Conservation (phyloP, 2,329 filamentous ascomycete species). For the Teratosphaeria gauchensis region DNA sequence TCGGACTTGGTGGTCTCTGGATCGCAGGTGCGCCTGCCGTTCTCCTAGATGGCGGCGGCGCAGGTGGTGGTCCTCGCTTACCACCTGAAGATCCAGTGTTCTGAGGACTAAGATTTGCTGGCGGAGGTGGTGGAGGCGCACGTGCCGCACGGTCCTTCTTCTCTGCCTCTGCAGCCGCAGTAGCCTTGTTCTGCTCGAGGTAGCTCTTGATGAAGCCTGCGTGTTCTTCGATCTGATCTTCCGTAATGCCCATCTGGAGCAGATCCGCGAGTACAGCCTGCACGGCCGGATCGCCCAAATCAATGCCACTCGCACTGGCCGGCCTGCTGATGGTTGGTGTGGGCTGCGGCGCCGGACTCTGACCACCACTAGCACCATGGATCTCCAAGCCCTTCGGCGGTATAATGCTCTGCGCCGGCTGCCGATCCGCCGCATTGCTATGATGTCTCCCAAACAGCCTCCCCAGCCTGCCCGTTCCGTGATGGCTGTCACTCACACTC, state of each 20-base stretch:
- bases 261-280: constrained; percentile 53
- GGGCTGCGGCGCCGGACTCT: constrained; percentile 24
- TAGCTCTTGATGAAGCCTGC: constrained; percentile 60
- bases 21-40: constrained; percentile 25
- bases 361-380: constrained; percentile 7
- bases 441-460: constrained; percentile 17
- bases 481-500: constrained; percentile 3
- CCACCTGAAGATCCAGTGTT: constrained; percentile 50
- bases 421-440: constrained; percentile 23
- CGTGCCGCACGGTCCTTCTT: constrained; percentile 41
- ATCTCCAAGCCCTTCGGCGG: constrained; percentile 35
- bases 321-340: constrained; percentile 21
- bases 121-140: constrained; percentile 45
- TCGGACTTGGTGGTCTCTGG: constrained; percentile 41
- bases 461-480: constrained; percentile 12
- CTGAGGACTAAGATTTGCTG: constrained; percentile 47
- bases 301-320: constrained; percentile 38
- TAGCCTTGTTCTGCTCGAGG: constrained; percentile 53
- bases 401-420: constrained; percentile 38
- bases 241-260: constrained; percentile 55
- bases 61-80: constrained; percentile 51
- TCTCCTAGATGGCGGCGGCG: constrained; percentile 38
- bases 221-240: constrained; percentile 58
- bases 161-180: constrained; percentile 34
- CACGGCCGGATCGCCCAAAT: constrained; percentile 53